Conservation (phyloP, 2,329 filamentous ascomycete genomes). For the Pseudopithomyces maydicus region DNA sequence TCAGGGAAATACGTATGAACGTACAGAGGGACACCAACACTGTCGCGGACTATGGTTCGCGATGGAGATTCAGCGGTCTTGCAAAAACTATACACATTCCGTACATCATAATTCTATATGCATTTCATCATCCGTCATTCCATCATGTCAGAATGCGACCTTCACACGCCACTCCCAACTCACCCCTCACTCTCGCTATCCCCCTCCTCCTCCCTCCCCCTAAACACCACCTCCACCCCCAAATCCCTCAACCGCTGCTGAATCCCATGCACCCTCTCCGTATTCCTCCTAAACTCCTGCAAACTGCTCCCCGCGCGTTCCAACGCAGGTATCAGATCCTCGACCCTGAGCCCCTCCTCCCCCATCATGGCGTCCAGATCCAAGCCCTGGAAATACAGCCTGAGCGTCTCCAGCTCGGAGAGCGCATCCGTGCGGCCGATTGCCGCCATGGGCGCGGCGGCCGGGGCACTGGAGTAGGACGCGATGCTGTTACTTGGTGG, state of each 20-base stretch:
- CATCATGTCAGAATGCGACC: background rate
- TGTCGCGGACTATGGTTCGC: no score
- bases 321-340: slow-evolving; percentile 24
- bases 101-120: no score
- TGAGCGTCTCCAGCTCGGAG: slow-evolving; percentile 28
- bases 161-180: no score
- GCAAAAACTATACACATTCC: no score
- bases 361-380: slow-evolving; percentile 23
- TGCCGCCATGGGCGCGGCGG: background rate
- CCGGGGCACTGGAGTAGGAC: slow-evolving; percentile 24
- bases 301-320: slow-evolving; percentile 26
- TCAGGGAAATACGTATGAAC: no score
- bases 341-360: slow-evolving; percentile 19
- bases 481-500: slow-evolving; percentile 63
- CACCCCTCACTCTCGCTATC: background rate
- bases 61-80: no score
- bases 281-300: slow-evolving; percentile 35
- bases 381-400: slow-evolving; percentile 34
- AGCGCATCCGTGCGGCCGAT: slow-evolving; percentile 24
- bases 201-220: slow-evolving; percentile 12
- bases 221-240: slow-evolving; percentile 33
- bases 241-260: slow-evolving; percentile 25
- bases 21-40: no score
- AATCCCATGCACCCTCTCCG: slow-evolving; percentile 27
- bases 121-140: no score